Evolutionary conservation across 2,329 filamentous ascomycete genomes (phyloP).

Genomic region (Proliferodiscus dingleyae): DNA sequence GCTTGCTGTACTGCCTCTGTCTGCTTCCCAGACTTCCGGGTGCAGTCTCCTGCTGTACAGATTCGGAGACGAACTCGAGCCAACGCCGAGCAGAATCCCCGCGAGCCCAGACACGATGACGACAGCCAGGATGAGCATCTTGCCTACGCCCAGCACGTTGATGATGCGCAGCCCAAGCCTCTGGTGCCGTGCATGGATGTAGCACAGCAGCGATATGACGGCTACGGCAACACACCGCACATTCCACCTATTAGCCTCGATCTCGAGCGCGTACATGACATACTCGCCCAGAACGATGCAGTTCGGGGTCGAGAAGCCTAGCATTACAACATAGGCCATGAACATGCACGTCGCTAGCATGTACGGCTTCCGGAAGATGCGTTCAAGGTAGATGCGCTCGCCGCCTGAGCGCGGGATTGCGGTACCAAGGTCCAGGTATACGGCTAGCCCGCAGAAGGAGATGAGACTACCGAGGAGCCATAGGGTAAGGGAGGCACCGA

Average conservation of each 20-base stretch:
- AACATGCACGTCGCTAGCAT: constrained; percentile 59
- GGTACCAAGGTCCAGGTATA: constrained; percentile 63
- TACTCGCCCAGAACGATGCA: constrained; percentile 68
- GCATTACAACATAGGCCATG: constrained; percentile 55
- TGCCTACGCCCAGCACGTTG: constrained; percentile 60
- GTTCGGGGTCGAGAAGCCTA: constrained; percentile 63
- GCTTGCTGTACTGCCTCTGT: too few relatives aligned
- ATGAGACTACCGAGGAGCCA: constrained; percentile 61
- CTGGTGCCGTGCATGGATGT: constrained; percentile 59
- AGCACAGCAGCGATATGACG: constrained; percentile 59
- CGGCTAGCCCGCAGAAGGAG: constrained; percentile 56
- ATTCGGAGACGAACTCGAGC: constrained; percentile 51
- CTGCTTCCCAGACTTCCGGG: constrained; percentile 63
- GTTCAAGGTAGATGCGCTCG: constrained; percentile 65
- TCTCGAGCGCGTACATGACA: constrained; percentile 59
- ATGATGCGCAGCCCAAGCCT: constrained; percentile 65
- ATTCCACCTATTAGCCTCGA: constrained; percentile 61
- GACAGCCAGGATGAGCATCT: constrained; percentile 60
- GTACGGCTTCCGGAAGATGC: constrained; percentile 54
- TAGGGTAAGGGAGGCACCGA: constrained; percentile 58
- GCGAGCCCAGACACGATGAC: constrained; percentile 60
- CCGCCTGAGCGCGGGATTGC: constrained; percentile 60
- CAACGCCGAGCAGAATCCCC: constrained; percentile 50
- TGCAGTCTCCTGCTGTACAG: constrained; percentile 59
- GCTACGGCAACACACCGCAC: constrained; percentile 62